Evolutionary conservation across 108 stramenopile genomes (phyloP), one percentile per base, ranked within the genome.

Genomic region (Cylindrotheca fusiformis): DNA sequence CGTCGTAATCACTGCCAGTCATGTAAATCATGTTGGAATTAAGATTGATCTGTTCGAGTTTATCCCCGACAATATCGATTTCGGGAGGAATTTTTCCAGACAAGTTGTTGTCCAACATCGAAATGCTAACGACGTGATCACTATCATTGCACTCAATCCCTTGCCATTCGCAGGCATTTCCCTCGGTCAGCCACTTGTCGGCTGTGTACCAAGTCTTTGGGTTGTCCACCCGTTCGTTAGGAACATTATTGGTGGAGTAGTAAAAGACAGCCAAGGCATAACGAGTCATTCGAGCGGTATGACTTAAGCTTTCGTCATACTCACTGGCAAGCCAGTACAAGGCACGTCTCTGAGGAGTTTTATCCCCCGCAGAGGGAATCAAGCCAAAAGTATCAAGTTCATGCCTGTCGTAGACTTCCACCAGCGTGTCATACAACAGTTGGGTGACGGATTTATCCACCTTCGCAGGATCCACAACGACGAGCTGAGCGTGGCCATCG

Each of bases 241-340:
- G 30, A 20, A 68, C 66, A 21, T 29, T 30, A 55, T 74, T 75
- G 44, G 82, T 83, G 29, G 66, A 46, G 48, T 75, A 83, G 48
- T 68, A 83, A 4, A 83, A 72, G 36, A 51, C 54, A n/a, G 71
- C 82, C 48, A 78, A 50, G 47, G 66, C 70, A 55, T 72, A 83
- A 2, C 82, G 77, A 47, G 77, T 72, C 25, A 77, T 55, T 22
- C 31, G 55, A 41, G 65, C 48, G 5, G 67, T 63, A 29, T 57
- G 68, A 18, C 56, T 63, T 32, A 71, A 17, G n/a, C 18, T 28
- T 26, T 48, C 52, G 8, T 47, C 48, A 4, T 53, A 29, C 32
- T 73, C 78, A 18, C 19, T 32, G 20, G 72, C 63, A 56, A 79
- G 44, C 55, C 59, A 74, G 18, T 57, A 17, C 29, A 71, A 58